Base-by-base conservation (phyloP, 2,329 filamentous ascomycete genomes). In the Xylaria sp. region DNA sequence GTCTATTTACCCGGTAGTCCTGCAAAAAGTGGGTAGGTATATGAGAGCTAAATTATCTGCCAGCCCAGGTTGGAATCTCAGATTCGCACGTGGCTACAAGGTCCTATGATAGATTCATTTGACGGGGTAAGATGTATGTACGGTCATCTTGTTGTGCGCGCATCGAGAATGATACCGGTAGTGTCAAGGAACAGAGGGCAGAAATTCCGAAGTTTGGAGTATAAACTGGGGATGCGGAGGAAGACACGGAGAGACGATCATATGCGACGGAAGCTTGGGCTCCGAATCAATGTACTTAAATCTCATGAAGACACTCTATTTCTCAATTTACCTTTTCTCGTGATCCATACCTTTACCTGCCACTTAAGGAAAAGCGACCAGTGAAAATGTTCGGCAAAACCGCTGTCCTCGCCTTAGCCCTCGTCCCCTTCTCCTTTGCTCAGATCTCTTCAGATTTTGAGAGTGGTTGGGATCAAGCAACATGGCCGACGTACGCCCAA, bases 361-460 rank as follows among this genome's bases (percentile, higher is more conserved):
- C n/a, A 53, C 6, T 60, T 42, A 57, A 26, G 40, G 46, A 60
- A 60, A 33, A 54, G 5, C n/a, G 6, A 67, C 36, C 33, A 36
- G 67, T 46, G 17, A 74, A 62, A 58, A 86, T 86, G 84, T 75
- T 86, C 70, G 71, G 77, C 68, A 76, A 82, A 78, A 75, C 78
- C 33, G 79, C 81, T 72, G 77, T 85, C 72, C 76, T 86, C 63
- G 82, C 83, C 62, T 78, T 87, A 6, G 81, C 83, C 10, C 77
- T 85, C 49, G 75, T 85, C 48, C 83, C 85, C 1, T 78, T 82
- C 59, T 79, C 86, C 31, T 72, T 86, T 23, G 87, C 81, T 65
- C 87, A 89, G 74, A 79, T 88, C 71, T 82, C 83, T 1, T 84
- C 87, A 51, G 84, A 83, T 74, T 90, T 89, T 66, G 88, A 90